Base-by-base conservation (phyloP, 2,329 filamentous ascomycete genomes). In the Elsinoe batatas region DNA sequence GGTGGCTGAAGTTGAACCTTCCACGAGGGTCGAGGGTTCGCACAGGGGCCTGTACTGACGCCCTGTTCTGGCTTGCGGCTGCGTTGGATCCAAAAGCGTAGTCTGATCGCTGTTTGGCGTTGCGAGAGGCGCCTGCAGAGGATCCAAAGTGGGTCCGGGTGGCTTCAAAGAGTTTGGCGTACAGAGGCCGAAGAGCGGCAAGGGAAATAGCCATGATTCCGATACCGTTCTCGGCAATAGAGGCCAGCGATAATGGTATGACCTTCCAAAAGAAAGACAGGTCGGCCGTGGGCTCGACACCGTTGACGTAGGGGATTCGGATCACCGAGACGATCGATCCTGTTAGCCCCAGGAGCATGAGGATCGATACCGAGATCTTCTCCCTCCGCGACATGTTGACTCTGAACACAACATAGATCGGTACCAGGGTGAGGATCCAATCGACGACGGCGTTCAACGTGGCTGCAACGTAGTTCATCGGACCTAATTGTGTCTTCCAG, bases 161-260 rank as follows among this genome's bases (percentile, higher is more conserved):
- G 20, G 36, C 33, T 4, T 55, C 40, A 42, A 55, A 55, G 22
- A 55, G 15, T 18, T 22, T 17, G 37, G 38, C 40, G 26, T 44
- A 46, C 3, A 59, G 33, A 5, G 58, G 58, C 22, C 58, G 32
- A n/a, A 56, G 42, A 2, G 53, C 55, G 0, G 47, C 36, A 30
- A 59, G 54, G 0, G 58, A 59, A 18, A 57, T 54, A 1, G 54
- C 58, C 18, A 59, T 57, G 7, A 59, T 56, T 1, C 58, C 58
- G 13, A 59, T 57, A 1, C 51, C 47, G 6, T 50, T 51, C 30
- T 59, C 58, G 17, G 54, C 46, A 12, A 55, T 43, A 2, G 58
- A 59, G 30, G 44, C 36, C 6, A 57, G 55, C 1, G 58, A 54
- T 7, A 59, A 46, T 3, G 51, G 17, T 30, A 57, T 53, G 40